Base-by-base conservation (phyloP, 495 filamentous ascomycete species). In the Oidiodendron maius region DNA sequence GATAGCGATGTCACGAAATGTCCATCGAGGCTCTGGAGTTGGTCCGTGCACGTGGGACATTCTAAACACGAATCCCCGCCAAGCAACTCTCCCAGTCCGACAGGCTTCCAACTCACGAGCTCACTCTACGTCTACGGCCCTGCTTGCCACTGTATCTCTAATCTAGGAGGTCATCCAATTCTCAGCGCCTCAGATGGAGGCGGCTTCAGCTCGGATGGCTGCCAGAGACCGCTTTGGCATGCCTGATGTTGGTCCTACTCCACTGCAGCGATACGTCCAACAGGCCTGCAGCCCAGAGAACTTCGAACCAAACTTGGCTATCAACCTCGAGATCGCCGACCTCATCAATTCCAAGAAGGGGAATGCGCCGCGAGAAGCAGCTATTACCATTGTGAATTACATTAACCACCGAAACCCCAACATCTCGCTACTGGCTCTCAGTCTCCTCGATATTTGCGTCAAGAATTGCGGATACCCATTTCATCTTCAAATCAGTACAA, bases 401-500 rank as follows among this genome's bases (percentile, higher is more conserved):
- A 82, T 96, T 75, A 97, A 97, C 69, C 84, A 91, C 63, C 87
- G 93, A 64, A 97, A 96, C 63, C 85, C 87, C 42, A 98, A 96
- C 71, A 87, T 98, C 50, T 82, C 90, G 42, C 71, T 97, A 58
- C 76, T 97, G 35, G 94, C 93, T 46, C 76, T 98, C 62, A 71
- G 84, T 78, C 82, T 98, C 44, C 84, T 98, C 61, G 93, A 98
- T 62, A 97, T 97, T 40, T 97, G 91, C 65, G 93, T 96, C 64
- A 98, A 98, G 71, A 98, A 98, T 67, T 98, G 93, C 80, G 93
- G 93, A 58, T 98, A 98, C 68, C 89, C 94, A 15, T 98, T 98
- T 67, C 93, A 98, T 52, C 82, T 98, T 32, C 93, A 98, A 69
- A 96, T 98, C 65, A 88, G 85, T 64, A 97, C 93, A 48, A 98